phyloP scores from a whole-genome alignment of 139 green algal genomes.

The Chlamydomonas urium region DNA sequence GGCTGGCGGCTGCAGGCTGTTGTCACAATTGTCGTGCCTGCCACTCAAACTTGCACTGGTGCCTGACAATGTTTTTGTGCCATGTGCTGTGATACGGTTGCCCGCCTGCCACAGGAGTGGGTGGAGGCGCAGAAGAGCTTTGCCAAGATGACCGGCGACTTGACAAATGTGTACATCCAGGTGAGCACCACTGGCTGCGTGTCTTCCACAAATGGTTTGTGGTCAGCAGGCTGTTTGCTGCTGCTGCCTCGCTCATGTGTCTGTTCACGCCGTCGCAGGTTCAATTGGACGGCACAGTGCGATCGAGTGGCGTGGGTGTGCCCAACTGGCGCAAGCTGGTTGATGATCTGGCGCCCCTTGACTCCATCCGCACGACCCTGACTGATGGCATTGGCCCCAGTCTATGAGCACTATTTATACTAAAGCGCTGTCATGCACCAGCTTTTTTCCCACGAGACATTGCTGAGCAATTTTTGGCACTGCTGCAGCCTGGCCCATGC shows the following conservation, averaged over 20 bases:
- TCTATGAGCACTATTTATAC: too few species aligned
- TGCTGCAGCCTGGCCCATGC: too few species aligned
- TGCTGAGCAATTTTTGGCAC: too few species aligned
- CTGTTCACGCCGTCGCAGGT: conserved; percentile 42
- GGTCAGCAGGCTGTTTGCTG: neutral
- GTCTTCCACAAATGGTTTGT: neutral
- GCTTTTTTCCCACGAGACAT: too few species aligned
- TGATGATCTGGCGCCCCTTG: conserved; percentile 70
- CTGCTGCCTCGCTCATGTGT: neutral
- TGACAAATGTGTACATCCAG: conserved; percentile 53
- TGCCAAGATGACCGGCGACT: conserved; percentile 21
- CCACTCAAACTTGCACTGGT: neutral
- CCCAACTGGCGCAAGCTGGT: conserved; percentile 79
- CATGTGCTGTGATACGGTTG: neutral
- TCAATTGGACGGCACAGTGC: conserved; percentile 86
- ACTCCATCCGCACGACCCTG: conserved; percentile 64
- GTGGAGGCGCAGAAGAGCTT: conserved; percentile 69
- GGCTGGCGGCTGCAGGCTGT: neutral
- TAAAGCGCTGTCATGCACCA: too few species aligned
- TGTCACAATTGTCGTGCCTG: neutral
- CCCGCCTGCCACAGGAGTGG: conserved; percentile 52
- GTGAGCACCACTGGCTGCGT: conserved; percentile 17
- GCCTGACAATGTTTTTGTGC: neutral
- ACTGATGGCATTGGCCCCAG: conserved; percentile 59
- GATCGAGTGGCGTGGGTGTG: conserved; percentile 61